phyloP scores from a whole-genome alignment of 2,329 filamentous ascomycete genomes.

The Thelonectria blattea region DNA sequence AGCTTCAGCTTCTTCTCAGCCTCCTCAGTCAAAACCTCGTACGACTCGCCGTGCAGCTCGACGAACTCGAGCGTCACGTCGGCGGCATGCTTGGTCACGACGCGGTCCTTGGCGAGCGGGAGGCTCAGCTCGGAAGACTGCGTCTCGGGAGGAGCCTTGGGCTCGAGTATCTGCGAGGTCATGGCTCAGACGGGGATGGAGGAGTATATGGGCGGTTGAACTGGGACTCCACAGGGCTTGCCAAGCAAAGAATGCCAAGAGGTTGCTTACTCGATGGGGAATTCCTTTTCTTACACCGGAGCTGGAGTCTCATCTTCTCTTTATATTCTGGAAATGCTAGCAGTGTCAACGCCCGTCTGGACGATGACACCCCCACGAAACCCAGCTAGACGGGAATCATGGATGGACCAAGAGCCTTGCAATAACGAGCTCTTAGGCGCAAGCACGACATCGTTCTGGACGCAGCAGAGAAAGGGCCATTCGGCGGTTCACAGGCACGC shows the following conservation, averaged over 20 bases:
- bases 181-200: background rate
- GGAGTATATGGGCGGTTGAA: background rate
- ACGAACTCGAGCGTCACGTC: slow-evolving; percentile 16
- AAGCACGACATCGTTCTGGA: slow-evolving; percentile 17
- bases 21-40: slow-evolving; percentile 7
- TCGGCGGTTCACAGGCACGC: background rate
- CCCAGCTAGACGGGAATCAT: background rate
- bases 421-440: slow-evolving; percentile 9
- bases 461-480: background rate
- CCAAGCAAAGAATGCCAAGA: slow-evolving; percentile 9
- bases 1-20: slow-evolving; percentile 7
- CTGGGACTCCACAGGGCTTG: background rate
- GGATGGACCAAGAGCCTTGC: background rate
- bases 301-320: slow-evolving; percentile 8
- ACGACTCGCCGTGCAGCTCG: slow-evolving; percentile 11
- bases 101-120: slow-evolving; percentile 6
- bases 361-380: background rate
- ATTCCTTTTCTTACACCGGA: background rate
- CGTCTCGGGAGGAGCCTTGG: background rate
- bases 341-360: background rate
- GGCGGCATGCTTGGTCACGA: slow-evolving; percentile 13
- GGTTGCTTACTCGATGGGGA: slow-evolving; percentile 1
- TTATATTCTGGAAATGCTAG: background rate
- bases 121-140: slow-evolving; percentile 6
- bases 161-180: slow-evolving; percentile 1